Base-by-base conservation (phyloP, 2,329 filamentous ascomycete genomes). In the Fusarium sp. region DNA sequence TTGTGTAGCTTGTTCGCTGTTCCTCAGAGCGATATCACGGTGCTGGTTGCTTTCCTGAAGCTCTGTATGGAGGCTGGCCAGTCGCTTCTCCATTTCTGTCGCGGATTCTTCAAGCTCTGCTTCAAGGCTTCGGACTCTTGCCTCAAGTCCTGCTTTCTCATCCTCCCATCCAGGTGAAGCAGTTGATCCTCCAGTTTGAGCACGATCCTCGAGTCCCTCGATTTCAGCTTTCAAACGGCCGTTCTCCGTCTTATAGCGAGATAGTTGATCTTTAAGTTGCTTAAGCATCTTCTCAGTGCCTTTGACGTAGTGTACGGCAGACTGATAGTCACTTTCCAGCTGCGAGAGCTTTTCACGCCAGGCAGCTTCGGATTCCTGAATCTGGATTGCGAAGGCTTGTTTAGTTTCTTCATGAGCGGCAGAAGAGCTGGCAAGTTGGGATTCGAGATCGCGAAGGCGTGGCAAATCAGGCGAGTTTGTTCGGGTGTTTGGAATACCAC, bases 211-310 rank as follows among this genome's bases (percentile, higher is more conserved):
- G 49, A 88, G 80, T 49, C 85, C 82, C 33, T 89, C 84, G n/a
- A 97, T 80, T 70, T 97, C 92, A 42, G 87, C 84, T 75, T 95
- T 93, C 36, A 99, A 81, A 57, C 90, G 90, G 15, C 83, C 80
- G 71, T 97, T 97, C 59, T 95, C 90, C 11, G 87, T 79, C 82
- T 98, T 98, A 78, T 96, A 95, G 54, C 93, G 91, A 50, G 90
- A 84, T n/a, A 99, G 82, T 77, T 99, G 95, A 71, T 97, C 93
- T 80, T 98, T 98, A 83, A 99, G 94, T 76, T 96, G 94, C 77
- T 95, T 93, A 44, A 99, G 85, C 93, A 99, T 97, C 84, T 97
- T 98, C 77, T 99, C 95, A 2, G 95, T 98, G 55, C 95, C 95
- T 77, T 97, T 96, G 67, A 99, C 92, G 72, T 99, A 99, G 76